Base-by-base conservation (phyloP, 441 rosid species). In the Kokia cookei region DNA sequence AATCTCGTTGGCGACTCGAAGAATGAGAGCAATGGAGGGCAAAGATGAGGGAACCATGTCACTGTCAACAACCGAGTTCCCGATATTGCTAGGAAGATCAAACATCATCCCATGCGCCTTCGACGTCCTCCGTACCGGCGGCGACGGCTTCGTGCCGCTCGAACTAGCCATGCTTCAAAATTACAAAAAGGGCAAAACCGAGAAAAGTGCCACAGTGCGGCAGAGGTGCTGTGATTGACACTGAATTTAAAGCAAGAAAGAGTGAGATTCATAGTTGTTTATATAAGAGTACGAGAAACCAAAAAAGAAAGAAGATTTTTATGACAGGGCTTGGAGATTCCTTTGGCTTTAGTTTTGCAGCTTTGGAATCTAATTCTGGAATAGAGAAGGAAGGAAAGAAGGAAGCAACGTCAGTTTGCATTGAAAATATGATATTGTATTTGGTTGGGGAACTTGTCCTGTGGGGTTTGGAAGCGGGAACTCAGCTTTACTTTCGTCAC, bases 1-100 rank as follows among this genome's bases (percentile, higher is more conserved):
- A 7, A 91, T 90, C 81, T 91, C 91, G 74, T 91, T 91, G 17
- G 97, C 97, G 72, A 91, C 91, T 70, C 97, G 93, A 74, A 91
- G 97, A 73, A 91, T 84, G 0, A 89, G 97, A 68, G 97, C 97
- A 78, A 91, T 85, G 80, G 86, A 88, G 65, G 86, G 88, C 37
- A 91, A 82, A 51, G 97, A 89, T 45, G 93, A 87, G 55, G 97
- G 94, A 58, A 91, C 90, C 53, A 89, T 82, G 84, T 91, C 97
- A 78, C 87, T 88, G 51, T 91, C 93, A 37, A 88, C 73, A 81
- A 82, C 84, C 53, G 87, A 77, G 83, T 88, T 91, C 14, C 91
- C 94, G 1, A 85, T 83, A 79, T 87, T 85, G 68, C 90, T 89
- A 37, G 73, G 73, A 69, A 69, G 73, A 69, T 69, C 73, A 54